phyloP scores from a whole-genome alignment of 2,329 filamentous ascomycete genomes.

The Cadophora gregata region DNA sequence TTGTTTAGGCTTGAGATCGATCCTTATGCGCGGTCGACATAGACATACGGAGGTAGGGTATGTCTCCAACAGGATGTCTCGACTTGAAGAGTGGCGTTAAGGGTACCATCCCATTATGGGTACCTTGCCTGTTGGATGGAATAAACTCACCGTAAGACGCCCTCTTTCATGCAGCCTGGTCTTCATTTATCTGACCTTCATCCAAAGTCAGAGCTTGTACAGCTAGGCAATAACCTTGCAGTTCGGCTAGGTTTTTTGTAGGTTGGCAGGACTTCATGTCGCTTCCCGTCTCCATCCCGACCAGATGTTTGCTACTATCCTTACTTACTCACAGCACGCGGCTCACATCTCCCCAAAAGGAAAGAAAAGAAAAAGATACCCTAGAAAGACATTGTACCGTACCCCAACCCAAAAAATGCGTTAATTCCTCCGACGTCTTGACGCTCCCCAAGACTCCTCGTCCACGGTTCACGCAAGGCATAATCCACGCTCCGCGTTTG shows the following conservation, averaged over 20 bases:
- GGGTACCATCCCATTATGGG: background rate
- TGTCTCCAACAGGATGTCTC: background rate
- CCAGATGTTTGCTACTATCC: background rate
- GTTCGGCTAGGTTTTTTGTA: slow-evolving; percentile 2
- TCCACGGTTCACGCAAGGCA: slow-evolving; percentile 28
- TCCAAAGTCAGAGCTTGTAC: slow-evolving; percentile 8
- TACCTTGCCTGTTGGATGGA: background rate
- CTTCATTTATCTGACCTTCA: slow-evolving; percentile 5
- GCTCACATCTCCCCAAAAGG: background rate
- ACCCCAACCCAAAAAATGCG: slow-evolving; percentile 17
- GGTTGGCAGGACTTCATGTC: background rate
- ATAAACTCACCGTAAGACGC: background rate
- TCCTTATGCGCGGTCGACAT: background rate
- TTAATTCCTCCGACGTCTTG: slow-evolving; percentile 20
- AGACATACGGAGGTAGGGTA: too few relatives aligned
- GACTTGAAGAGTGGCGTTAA: slow-evolving; percentile 8
- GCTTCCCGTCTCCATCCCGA: slow-evolving; percentile 1
- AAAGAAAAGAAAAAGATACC: background rate
- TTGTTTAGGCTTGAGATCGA: slow-evolving; percentile 13
- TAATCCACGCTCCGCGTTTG: slow-evolving; percentile 28
- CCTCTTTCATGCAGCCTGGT: slow-evolving; percentile 6
- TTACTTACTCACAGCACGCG: background rate
- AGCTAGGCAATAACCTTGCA: slow-evolving; percentile 8
- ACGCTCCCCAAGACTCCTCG: slow-evolving; percentile 24
- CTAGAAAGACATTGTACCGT: background rate